Percentiles rank a stretch among this genome's conserved stretches.
Conservation (phyloP, 1,139 yeast species). For the Komagataea norvegica region DNA sequence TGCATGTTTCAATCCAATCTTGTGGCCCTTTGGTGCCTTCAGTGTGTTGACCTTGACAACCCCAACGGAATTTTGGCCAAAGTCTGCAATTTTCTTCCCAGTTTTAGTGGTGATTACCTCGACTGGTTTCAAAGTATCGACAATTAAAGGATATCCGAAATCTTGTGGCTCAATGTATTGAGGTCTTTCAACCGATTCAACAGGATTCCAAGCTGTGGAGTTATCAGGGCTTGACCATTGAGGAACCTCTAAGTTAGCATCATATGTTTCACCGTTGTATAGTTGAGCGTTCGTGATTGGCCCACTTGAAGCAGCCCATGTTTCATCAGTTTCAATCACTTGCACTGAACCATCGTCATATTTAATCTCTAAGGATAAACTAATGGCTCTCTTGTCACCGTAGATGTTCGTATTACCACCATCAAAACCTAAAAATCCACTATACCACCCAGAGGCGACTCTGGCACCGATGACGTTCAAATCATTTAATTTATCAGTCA, state of each 20-base stretch:
- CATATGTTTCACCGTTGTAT: constrained; percentile 16
- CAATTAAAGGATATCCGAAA: constrained; percentile 13
- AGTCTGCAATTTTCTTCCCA: constrained; percentile 13
- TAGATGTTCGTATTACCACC: constrained; percentile 17
- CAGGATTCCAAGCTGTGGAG: constrained; percentile 9
- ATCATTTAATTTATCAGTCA: constrained; percentile 3
- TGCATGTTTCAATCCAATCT: constrained; percentile 12
- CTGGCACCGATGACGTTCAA: constrained; percentile 16
- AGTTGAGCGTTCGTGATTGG: constrained; percentile 16
- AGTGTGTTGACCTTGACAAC: constrained; percentile 12
- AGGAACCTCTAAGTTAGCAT: constrained; percentile 12
- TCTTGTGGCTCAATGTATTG: constrained; percentile 12
- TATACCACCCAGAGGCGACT: constrained; percentile 19
- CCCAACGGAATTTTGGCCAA: constrained; percentile 19
- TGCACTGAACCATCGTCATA: constrained; percentile 14
- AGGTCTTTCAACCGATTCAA: constrained; percentile 9
- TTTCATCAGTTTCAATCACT: constrained; percentile 10
- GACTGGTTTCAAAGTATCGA: constrained; percentile 9
- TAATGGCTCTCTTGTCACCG: constrained; percentile 13
- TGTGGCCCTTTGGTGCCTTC: constrained; percentile 12
- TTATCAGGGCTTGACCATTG: constrained; percentile 12
- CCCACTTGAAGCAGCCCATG: constrained; percentile 15
- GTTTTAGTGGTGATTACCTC: constrained; percentile 12
- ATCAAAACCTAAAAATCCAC: constrained; percentile 17
- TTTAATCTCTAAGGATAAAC: constrained; percentile 9